Conservation (phyloP, 257 asterid genomes). For the Jaltomata sinuosa region DNA sequence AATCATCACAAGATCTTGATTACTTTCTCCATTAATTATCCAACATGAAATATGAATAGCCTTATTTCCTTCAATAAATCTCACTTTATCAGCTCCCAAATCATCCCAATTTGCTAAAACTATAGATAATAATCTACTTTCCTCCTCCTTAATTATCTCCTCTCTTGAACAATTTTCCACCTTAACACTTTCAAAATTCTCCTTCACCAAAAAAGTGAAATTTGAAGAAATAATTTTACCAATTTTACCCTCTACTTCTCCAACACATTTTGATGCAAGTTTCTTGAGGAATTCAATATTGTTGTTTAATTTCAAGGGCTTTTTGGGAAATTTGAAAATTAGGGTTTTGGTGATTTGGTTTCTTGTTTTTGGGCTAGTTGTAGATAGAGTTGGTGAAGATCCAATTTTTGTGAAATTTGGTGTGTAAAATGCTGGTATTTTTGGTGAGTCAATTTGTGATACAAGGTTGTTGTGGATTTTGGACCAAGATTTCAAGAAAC, state of each 20-base stretch:
- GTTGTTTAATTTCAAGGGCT: background rate
- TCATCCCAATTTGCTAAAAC: conserved; percentile 29
- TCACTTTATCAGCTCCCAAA: conserved; percentile 18
- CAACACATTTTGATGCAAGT: conserved; percentile 33
- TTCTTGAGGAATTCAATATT: conserved; percentile 15
- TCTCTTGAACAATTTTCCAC: conserved; percentile 21
- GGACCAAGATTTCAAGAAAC: conserved; percentile 46
- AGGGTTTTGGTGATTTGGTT: conserved; percentile 15
- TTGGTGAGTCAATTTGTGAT: conserved; percentile 14
- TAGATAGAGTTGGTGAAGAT: conserved; percentile 14
- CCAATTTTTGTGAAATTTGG: conserved; percentile 20
- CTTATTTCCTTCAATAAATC: conserved; percentile 34
- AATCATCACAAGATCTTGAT: conserved; percentile 44
- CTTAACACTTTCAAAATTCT: conserved; percentile 11
- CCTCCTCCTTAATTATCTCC: background rate
- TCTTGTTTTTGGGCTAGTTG: conserved; percentile 9
- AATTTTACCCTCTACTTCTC: conserved; percentile 20
- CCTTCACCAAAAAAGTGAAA: conserved; percentile 23
- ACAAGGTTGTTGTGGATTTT: conserved; percentile 22
- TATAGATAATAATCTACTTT: background rate
- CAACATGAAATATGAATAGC: conserved; percentile 40
- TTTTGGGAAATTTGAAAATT: conserved; percentile 22
- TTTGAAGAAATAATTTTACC: conserved; percentile 15
- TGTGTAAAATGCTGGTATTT: conserved; percentile 38
- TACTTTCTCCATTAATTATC: conserved; percentile 32